Base-by-base conservation (phyloP, 2,329 filamentous ascomycete species). In the Curvularia sp. region DNA sequence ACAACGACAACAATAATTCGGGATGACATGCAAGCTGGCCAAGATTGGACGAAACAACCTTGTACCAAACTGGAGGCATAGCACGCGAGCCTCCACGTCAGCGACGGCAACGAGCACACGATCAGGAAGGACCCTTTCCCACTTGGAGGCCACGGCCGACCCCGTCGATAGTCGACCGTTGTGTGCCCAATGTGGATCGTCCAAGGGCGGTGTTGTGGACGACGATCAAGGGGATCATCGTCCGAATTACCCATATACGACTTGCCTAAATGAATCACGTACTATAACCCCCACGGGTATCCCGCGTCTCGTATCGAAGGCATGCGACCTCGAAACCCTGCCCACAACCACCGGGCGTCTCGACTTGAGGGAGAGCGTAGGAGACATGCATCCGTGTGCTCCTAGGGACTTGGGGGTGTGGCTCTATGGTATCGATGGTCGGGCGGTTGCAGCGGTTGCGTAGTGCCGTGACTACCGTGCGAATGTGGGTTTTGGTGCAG, bases 231-330 rank as follows among this genome's bases (percentile, higher is more conserved):
- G 39, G 33, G 15, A 39, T 53, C 54, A 44, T 50, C 39, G 15
- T 35, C 58, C 63, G 58, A 62, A 55, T 61, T 62, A 31, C 55
- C 58, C 58, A 58, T 57, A 63, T 62, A 62, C 58, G 49, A 67
- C 65, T 53, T 30, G 18, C 42, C 65, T 68, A 68, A 69, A 70
- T 62, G 63, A 64, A 71, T 71, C 63, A 69, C 68, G 69, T 71
- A 70, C 63, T 64, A 55, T 46, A 20, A 61, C 65, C 68, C 67
- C 66, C 67, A 68, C 69, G 53, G 41, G 9, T 44, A 69, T 62
- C 66, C 69, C 68, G 56, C 64, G 58, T 48, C 60, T 50, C 53
- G 52, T 60, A 61, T 50, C 65, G 48, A 57, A 59, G 42, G 65
- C 62, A 63, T 66, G 49, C 49, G 51, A 58, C 46, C 48, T 47